Base-by-base conservation (phyloP, 2,329 filamentous ascomycete genomes). In the Fusarium tuaranense region DNA sequence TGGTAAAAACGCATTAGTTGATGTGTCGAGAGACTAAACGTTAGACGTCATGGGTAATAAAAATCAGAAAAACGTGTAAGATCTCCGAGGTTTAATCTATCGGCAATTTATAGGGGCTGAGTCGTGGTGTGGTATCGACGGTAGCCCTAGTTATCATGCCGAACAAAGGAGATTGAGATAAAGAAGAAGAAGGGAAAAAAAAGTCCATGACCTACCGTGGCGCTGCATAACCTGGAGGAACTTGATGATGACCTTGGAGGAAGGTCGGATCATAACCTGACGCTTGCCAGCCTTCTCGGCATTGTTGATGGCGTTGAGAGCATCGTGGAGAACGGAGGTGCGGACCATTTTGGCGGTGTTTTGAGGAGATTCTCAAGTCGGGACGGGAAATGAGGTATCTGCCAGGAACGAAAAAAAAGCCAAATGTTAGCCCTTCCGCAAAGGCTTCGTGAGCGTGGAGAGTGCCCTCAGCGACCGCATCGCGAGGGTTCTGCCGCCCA, bases 131-230 rank as follows among this genome's bases (percentile, higher is more conserved):
- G 79, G 79, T 78, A 85, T 90, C 91, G 92, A 96, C 92, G 92
- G 91, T 95, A 92, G 93, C 94, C 85, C 96, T 98, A 99, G 97
- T 98, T 98, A 98, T 98, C 95, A 98, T 93, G 93, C 95, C 96
- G 97, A 97, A 92, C 82, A 53, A 39, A 8, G 20, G 57, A 59
- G 53, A 55, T 27, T 18, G 44, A 39, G 59, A 63, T 22, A 20
- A 46, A 59, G 34, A 22, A 53, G 25, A 62, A 30, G 22, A 58
- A 61, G 25, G 25, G n/a, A n/a, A 44, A 30, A 25, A 20, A 38
- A 53, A 53, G 5, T 58, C 63, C 7, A 44, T 39, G 53, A 94
- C 95, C 79, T 97, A 98, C 97, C 97, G 90, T 99, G 97, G 88
- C 94, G 95, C 91, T 99, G 97, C 97, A 99, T 99, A 87, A 98